Conservation (phyloP, 2,329 filamentous ascomycete species). For the Xylaria sp. region DNA sequence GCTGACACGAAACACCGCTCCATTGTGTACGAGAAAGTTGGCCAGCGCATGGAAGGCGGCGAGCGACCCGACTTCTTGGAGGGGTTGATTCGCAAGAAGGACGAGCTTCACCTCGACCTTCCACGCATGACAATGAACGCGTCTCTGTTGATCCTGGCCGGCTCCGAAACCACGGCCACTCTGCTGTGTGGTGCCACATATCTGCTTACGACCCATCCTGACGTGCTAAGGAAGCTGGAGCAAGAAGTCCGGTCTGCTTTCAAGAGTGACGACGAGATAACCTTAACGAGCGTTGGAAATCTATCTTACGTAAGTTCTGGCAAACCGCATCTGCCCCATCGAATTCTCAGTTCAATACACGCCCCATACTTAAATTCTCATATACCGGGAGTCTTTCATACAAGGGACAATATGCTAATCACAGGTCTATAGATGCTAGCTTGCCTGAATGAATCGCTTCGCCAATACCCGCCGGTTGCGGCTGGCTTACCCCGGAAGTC, state of each 20-base stretch:
- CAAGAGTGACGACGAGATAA: constrained; percentile 53
- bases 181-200: constrained; percentile 54
- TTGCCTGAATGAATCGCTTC: constrained; percentile 55
- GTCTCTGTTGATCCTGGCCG: constrained; percentile 54
- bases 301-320: constrained; percentile 49
- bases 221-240: constrained; percentile 48
- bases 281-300: constrained; percentile 47
- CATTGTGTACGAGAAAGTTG: constrained; percentile 43
- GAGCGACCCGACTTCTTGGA: constrained; percentile 50
- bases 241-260: constrained; percentile 56
- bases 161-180: constrained; percentile 63
- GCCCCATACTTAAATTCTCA: neutral
- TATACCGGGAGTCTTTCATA: neutral
- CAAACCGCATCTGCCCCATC: neutral
- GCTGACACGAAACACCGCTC: constrained; percentile 33
- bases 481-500: constrained; percentile 39
- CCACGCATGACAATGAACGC: constrained; percentile 39
- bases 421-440: constrained; percentile 50
- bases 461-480: constrained; percentile 54
- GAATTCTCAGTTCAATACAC: neutral
- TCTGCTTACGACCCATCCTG: constrained; percentile 53
- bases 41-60: constrained; percentile 43
- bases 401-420: constrained; percentile 4
- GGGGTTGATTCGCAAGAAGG: constrained; percentile 47
- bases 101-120: constrained; percentile 39